Percentiles rank a stretch among this genome's conserved stretches.
Evolutionary conservation across 2,329 filamentous ascomycete species (phyloP).

Genomic region (Alternaria gansuensis): DNA sequence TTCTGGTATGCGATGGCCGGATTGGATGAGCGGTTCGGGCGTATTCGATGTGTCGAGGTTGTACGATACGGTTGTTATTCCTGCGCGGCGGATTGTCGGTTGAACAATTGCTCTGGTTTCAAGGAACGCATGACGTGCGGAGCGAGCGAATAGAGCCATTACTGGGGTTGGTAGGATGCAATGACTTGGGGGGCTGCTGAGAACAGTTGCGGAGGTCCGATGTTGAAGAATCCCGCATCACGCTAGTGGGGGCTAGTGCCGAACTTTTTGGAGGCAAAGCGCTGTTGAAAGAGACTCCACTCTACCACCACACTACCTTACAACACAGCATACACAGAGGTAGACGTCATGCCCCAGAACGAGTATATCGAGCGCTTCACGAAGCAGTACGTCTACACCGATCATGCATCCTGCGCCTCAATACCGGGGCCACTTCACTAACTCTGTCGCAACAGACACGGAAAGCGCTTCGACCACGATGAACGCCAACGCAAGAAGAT

Average conservation of each 20-base stretch:
- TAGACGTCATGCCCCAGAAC: slow-evolving; percentile 74
- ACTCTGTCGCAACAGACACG: slow-evolving; percentile 37
- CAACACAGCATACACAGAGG: slow-evolving; percentile 15
- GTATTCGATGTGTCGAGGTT: slow-evolving; percentile 50
- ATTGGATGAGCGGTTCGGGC: slow-evolving; percentile 58
- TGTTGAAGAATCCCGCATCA: slow-evolving; percentile 26
- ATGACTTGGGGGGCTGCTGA: slow-evolving; percentile 24
- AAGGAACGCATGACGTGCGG: slow-evolving; percentile 69
- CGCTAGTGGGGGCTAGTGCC: slow-evolving; percentile 29
- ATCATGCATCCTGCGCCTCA: not conserved
- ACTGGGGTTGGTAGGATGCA: slow-evolving; percentile 22
- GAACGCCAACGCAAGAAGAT: slow-evolving; percentile 86
- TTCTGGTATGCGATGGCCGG: slow-evolving; percentile 52
- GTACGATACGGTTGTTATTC: slow-evolving; percentile 55
- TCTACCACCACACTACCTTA: slow-evolving; percentile 18
- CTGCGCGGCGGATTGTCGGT: slow-evolving; percentile 61
- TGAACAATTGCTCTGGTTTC: slow-evolving; percentile 65
- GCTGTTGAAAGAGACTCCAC: slow-evolving; percentile 23
- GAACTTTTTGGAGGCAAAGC: slow-evolving; percentile 39
- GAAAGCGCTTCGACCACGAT: slow-evolving; percentile 75
- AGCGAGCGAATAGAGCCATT: slow-evolving; percentile 58
- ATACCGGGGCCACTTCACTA: slow-evolving; percentile 21
- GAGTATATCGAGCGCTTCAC: slow-evolving; percentile 79
- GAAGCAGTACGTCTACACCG: slow-evolving; percentile 62
- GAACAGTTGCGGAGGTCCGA: slow-evolving; percentile 29